Base-by-base conservation (phyloP, 331 rosid genomes). In the Prunus yedoensis region DNA sequence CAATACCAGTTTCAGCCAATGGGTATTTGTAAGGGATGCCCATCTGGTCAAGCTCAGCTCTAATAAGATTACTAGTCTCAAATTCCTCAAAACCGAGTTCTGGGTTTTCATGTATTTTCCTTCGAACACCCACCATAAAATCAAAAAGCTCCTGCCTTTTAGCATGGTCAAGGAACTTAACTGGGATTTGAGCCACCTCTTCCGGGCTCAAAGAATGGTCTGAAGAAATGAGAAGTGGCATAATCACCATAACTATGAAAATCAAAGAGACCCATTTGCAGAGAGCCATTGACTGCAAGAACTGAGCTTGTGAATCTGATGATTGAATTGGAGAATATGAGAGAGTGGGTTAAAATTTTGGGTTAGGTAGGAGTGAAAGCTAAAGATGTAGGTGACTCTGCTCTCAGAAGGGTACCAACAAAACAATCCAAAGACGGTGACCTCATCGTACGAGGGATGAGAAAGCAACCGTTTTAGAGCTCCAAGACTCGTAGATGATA, bases 51-150 rank as follows among this genome's bases (percentile, higher is more conserved):
- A 89, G 88, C 74, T 91, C 88, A 12, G 71, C 84, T 78, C 91
- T 89, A 47, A 91, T 75, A 11, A 89, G 82, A 78, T 86, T 60
- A 82, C 96, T 88, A 5, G 96, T 90, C 77, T 88, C 83, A 81
- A 84, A 82, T 89, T 87, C 92, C 79, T 87, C 80, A 66, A 69
- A 91, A 66, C 88, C 85, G 73, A 84, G 51, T 77, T 91, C 91
- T 14, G 94, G 96, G 79, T 91, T 84, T 80, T 91, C 90, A 23
- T 89, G 96, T 74, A 91, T 80, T 62, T 75, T 88, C 82, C 96
- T 82, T 53, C 96, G 83, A 35, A 91, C 71, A 35, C 52, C 65
- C 16, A 86, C 88, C 87, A 91, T 86, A 86, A 87, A 85, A 62
- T 89, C 87, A 68, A 83, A 85, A 68, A 89, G 67, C 54, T 73